Base-by-base conservation (phyloP, 495 filamentous ascomycete species). In the Bombardia bombarda region DNA sequence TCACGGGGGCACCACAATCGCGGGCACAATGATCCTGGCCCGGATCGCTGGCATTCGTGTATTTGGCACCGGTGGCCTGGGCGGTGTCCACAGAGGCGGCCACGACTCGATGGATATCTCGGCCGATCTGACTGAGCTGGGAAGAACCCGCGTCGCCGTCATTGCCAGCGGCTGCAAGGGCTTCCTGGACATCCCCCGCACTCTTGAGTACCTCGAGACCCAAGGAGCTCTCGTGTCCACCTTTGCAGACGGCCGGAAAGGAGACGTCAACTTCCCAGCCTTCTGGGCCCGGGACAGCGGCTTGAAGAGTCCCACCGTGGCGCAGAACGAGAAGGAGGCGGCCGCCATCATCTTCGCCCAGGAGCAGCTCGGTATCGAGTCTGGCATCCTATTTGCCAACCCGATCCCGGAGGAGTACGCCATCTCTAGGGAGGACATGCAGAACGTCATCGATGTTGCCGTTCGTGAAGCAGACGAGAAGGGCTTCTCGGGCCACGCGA, bases 141-240 rank as follows among this genome's bases (percentile, higher is more conserved):
- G 90, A n/a, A 74, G 89, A 22, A 98, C 92, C 3, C 75, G 86
- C 8, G 80, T 98, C 32, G 82, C 90, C 20, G 90, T 98, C 7
- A 72, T 97, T 21, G 85, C 83, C 59, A 86, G 84, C 42, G 92
- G 92, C 3, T 90, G 87, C 55, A 98, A 98, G 66, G 88, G 92
- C 52, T 98, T 98, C 60, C 67, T 98, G 8, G 92, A 98, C 55
- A 84, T 96, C 46, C 83, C 85, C 6, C 72, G 84, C 42, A 98
- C 92, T 2, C 71, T 98, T 2, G 92, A 98, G 66, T 95, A 86
- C 51, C 75, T 98, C 14, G 92, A 98, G 62, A 98, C 92, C 0
- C 85, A 95, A 59, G 92, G 92, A 5, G 88, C 84, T 22, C 72
- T 79, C 36, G 88, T 95, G 4, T 80, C 79, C 17, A 95, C 92